phyloP scores from a whole-genome alignment of 83 land plant species.

The Picea abies region DNA sequence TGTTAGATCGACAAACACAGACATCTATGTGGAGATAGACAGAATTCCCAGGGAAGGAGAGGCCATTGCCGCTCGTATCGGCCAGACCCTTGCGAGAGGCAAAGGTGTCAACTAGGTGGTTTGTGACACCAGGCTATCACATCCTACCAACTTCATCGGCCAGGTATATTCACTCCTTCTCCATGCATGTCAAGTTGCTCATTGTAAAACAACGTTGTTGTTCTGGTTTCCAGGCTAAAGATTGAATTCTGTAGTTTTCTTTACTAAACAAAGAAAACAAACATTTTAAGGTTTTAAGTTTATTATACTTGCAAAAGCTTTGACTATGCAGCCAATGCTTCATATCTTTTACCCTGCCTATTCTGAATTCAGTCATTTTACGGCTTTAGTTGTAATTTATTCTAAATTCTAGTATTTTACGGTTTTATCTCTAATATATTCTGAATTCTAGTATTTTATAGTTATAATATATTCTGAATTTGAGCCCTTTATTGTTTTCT shows the following conservation, averaged over 20 bases:
- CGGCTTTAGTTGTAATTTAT: background rate
- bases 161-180: slow-evolving; percentile 28
- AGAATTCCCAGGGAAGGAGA: slow-evolving; percentile 80
- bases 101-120: slow-evolving; percentile 97
- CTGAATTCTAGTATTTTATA: background rate
- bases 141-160: slow-evolving; percentile 83
- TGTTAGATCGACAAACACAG: slow-evolving; percentile 96
- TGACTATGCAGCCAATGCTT: background rate
- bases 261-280: too few relatives aligned
- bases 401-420: too few relatives aligned
- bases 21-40: slow-evolving; percentile 85
- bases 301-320: background rate
- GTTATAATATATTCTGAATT: background rate
- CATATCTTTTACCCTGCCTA: background rate
- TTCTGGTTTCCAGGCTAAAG: background rate
- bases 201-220: background rate
- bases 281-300: background rate
- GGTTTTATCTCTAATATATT: too few relatives aligned
- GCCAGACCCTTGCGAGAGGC: slow-evolving; percentile 85
- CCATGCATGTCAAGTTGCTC: background rate
- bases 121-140: slow-evolving; percentile 67
- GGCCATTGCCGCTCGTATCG: slow-evolving; percentile 74
- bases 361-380: background rate
- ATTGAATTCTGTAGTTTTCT: background rate
- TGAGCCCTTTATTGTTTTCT: background rate